Conservation (phyloP, 2,329 filamentous ascomycete species). For the Cladosporium austrohemisphaericum region DNA sequence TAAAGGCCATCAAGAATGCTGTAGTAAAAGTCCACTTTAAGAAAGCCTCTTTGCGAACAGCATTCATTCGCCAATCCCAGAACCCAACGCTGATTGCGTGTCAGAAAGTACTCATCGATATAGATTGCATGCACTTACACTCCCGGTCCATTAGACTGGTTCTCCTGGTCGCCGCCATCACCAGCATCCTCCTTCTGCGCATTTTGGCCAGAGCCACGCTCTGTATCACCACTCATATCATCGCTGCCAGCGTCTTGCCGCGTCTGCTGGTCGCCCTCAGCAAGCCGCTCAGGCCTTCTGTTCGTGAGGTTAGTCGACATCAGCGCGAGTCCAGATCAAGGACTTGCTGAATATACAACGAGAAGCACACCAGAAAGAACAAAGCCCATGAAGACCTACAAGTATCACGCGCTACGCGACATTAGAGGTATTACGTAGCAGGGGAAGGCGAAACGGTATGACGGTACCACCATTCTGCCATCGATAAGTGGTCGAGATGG, state of each 20-base stretch:
- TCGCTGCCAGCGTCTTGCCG: not conserved
- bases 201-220: not conserved
- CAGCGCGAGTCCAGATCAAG: too few species aligned
- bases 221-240: not conserved
- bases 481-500: too few species aligned
- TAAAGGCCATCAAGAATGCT: constrained; percentile 52
- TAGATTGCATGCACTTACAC: not conserved
- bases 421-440: too few species aligned
- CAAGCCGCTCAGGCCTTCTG: not conserved
- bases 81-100: constrained; percentile 39
- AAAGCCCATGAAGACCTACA: too few species aligned
- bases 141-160: not conserved
- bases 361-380: too few species aligned
- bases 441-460: too few species aligned
- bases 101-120: not conserved
- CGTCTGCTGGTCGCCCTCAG: not conserved
- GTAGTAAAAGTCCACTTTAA: constrained; percentile 43
- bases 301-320: constrained; percentile 3
- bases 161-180: constrained; percentile 7
- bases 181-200: not conserved
- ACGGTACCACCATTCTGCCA: too few species aligned
- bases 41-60: constrained; percentile 39
- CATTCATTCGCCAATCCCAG: constrained; percentile 40
- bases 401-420: too few species aligned
- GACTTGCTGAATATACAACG: too few species aligned